A percentile compares a stretch with the other conserved stretches of the same genome.
phyloP scores from a whole-genome alignment of 2,329 filamentous ascomycete species.

The Annulohypoxylon truncatum region DNA sequence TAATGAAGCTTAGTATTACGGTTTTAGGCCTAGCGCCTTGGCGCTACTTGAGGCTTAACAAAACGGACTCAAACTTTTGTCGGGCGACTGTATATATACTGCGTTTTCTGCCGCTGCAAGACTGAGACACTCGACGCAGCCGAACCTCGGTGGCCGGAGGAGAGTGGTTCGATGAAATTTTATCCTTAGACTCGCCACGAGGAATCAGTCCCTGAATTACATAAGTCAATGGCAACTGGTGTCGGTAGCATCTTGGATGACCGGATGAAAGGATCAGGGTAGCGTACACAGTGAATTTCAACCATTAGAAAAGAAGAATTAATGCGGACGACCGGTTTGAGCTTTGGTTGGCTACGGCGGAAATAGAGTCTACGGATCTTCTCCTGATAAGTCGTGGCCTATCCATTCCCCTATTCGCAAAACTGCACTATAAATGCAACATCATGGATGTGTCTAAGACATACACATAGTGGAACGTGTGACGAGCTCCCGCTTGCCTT shows the following conservation, averaged over 20 bases:
- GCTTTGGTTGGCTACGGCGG: neutral
- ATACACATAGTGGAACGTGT: conserved; percentile 21
- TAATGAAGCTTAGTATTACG: too few species aligned
- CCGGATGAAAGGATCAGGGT: neutral
- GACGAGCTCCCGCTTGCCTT: neutral
- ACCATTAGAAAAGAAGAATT: neutral
- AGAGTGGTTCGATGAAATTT: conserved; percentile 7
- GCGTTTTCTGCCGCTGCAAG: conserved; percentile 5
- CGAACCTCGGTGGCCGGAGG: neutral
- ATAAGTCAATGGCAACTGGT: neutral
- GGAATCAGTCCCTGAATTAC: neutral
- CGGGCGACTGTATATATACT: too few species aligned
- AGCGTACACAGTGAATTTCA: neutral
- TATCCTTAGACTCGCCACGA: neutral
- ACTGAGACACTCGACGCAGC: conserved; percentile 19
- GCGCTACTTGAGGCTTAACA: too few species aligned
- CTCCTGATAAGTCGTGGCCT: neutral
- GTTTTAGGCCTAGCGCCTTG: too few species aligned
- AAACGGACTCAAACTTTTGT: too few species aligned
- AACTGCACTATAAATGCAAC: conserved; percentile 8
- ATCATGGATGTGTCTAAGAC: conserved; percentile 5
- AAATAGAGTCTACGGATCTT: neutral
- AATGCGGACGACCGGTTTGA: neutral
- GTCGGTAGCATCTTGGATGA: neutral
- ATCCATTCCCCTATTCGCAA: neutral